A percentile compares a stretch with the other conserved stretches of the same genome.
Conservation (phyloP, 306 rosid species). For the Malus fusca region DNA sequence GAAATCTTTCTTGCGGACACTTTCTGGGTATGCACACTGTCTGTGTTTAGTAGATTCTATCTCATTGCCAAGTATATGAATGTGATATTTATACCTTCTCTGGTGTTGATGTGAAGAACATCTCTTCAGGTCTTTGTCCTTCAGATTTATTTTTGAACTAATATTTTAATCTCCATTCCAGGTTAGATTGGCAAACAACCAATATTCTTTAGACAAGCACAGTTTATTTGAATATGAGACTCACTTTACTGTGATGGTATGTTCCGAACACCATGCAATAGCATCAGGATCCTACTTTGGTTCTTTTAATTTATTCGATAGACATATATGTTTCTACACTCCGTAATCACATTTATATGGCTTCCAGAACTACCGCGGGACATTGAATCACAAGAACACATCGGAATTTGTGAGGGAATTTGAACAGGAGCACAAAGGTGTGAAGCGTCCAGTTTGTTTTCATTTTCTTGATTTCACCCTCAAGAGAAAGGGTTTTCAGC, state of each 20-base stretch:
- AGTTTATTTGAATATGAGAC: slow-evolving; percentile 93
- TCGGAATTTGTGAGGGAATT: slow-evolving; percentile 78
- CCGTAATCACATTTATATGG: slow-evolving; percentile 10
- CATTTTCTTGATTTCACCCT: slow-evolving; percentile 2
- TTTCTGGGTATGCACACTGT: slow-evolving; percentile 64
- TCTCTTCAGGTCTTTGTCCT: not conserved
- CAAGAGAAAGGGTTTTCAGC: not conserved
- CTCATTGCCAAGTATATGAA: not conserved
- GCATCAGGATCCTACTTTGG: not conserved
- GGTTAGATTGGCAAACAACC: slow-evolving; percentile 91
- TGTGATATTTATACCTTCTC: not conserved
- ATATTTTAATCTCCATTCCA: slow-evolving; percentile 29
- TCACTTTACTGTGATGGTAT: slow-evolving; percentile 97
- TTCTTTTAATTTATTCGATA: not conserved
- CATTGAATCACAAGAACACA: slow-evolving; percentile 54
- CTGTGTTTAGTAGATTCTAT: slow-evolving; percentile 11
- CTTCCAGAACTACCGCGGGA: slow-evolving; percentile 79
- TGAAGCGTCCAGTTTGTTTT: not conserved
- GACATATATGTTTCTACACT: not conserved
- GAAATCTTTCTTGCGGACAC: slow-evolving; percentile 73
- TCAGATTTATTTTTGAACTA: not conserved
- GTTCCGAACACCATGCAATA: slow-evolving; percentile 6
- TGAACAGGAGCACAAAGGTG: slow-evolving; percentile 91
- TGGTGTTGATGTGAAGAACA: not conserved
- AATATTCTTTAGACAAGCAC: slow-evolving; percentile 64